Conservation (phyloP, 1,139 yeast genomes). For the Saccharomyces pastorianus region DNA sequence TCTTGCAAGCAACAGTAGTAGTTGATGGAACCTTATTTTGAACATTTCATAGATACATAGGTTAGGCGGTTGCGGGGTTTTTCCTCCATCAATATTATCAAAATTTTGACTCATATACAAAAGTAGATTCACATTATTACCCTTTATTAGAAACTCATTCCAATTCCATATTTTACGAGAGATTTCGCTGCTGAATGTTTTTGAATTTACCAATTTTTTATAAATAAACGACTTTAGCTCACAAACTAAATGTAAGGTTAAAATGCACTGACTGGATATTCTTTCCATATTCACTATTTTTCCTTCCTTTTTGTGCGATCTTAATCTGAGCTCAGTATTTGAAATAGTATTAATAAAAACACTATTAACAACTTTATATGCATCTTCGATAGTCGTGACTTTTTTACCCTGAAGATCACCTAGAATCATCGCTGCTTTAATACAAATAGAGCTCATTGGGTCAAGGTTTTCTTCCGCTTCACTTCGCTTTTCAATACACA, state of each 20-base stretch:
- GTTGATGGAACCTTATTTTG: slow-evolving; percentile 16
- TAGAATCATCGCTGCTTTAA: slow-evolving; percentile 17
- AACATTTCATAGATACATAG: slow-evolving; percentile 6
- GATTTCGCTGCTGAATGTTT: background rate
- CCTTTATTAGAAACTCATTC: slow-evolving; percentile 7
- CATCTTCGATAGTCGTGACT: background rate
- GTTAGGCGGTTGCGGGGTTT: background rate
- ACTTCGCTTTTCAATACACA: background rate
- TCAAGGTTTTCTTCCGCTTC: background rate
- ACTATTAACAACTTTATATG: slow-evolving; percentile 10
- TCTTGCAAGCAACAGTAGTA: slow-evolving; percentile 10
- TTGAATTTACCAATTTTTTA: background rate
- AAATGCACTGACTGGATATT: slow-evolving; percentile 17
- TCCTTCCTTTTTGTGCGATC: slow-evolving; percentile 5
- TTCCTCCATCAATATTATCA: background rate
- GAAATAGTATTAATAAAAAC: slow-evolving; percentile 18
- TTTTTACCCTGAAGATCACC: slow-evolving; percentile 10
- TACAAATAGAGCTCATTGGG: slow-evolving; percentile 9
- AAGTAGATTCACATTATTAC: slow-evolving; percentile 11
- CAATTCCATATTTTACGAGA: slow-evolving; percentile 4
- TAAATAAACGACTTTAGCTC: slow-evolving; percentile 13
- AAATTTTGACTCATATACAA: background rate
- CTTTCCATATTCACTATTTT: slow-evolving; percentile 1
- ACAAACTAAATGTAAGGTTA: slow-evolving; percentile 18
- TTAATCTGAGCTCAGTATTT: slow-evolving; percentile 19